Percentiles rank a stretch among this genome's conserved stretches.
Conservation (phyloP, 768 basidiomycete species). For the Tulasnella sp. region DNA sequence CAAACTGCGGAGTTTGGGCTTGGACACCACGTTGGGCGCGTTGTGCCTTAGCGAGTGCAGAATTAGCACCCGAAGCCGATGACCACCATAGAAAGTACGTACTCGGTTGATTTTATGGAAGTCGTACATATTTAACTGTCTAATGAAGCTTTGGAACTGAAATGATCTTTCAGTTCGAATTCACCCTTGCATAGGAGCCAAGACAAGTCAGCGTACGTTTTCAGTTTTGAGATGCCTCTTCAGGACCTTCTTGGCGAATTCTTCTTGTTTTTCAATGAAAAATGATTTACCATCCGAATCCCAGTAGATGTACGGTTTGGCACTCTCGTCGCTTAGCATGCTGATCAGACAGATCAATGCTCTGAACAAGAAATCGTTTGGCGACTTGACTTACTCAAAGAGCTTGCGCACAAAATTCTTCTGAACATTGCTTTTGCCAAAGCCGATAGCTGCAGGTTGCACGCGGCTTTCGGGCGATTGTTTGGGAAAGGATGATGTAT, state of each 20-base stretch:
- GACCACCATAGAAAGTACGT: not conserved
- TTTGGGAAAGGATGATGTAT: not conserved
- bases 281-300: not conserved
- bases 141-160: slow-evolving; percentile 92
- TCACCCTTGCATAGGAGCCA: not conserved
- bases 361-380: not conserved
- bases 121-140: slow-evolving; percentile 96
- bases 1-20: slow-evolving; percentile 71
- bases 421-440: not conserved
- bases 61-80: not conserved
- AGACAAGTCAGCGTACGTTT: not conserved
- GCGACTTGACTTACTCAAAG: not conserved
- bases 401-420: not conserved
- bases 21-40: slow-evolving; percentile 75
- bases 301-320: not conserved
- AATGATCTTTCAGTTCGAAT: not conserved
- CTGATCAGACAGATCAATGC: not conserved
- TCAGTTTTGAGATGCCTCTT: not conserved
- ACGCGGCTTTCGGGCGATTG: not conserved
- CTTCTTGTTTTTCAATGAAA: not conserved
- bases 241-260: not conserved
- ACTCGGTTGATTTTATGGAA: slow-evolving; percentile 62
- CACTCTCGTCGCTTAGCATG: not conserved
- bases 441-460: not conserved
- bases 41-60: slow-evolving; percentile 58